Base-by-base conservation (phyloP, 2,329 filamentous ascomycete species). In the Penicillium frequentans region DNA sequence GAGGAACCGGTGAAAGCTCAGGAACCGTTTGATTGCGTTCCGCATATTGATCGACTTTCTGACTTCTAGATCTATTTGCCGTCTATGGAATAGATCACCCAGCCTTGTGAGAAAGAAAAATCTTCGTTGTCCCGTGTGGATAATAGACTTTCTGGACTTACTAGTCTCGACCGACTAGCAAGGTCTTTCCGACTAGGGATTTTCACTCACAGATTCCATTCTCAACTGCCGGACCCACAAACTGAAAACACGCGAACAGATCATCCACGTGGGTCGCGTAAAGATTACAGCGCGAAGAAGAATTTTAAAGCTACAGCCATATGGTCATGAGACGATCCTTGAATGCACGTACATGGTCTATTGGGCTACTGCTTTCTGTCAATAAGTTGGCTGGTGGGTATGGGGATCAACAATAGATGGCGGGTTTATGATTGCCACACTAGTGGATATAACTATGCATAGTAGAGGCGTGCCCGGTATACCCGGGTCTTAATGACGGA, bases 11-110 rank as follows among this genome's bases (percentile, higher is more conserved):
- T 42, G 13, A 16, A 29, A 19, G n/a, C 19, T 33, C 16, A 33
- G 49, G 35, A 44, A 51, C n/a, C n/a, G 35, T 27, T 43, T 27
- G 16, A 29, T 39, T 35, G 37, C 24, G n/a, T 43, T 33, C 21
- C 37, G 14, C 11, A 31, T 16, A 45, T 52, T 39, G 37, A 52
- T 52, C 49, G 37, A 31, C n/a, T 16, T 43, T 16, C 49, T 39
- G 49, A 23, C 11, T 19, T 44, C 37, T 51, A 51, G 49, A 52
- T 52, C 49, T 52, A 27, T 11, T n/a, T 43, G n/a, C 49, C 49
- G 19, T 52, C 37, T 24, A 23, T 42, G 39, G 19, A 42, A 10
- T 14, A 31, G 42, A 35, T 52, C 11, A 9, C 13, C 35, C 26
- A 16, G 11, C 24, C 24, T 16, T 11, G 23, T 44, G n/a, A 29